Evolutionary conservation across 441 rosid species (phyloP).

Genomic region (Populus trichocarpa): DNA sequence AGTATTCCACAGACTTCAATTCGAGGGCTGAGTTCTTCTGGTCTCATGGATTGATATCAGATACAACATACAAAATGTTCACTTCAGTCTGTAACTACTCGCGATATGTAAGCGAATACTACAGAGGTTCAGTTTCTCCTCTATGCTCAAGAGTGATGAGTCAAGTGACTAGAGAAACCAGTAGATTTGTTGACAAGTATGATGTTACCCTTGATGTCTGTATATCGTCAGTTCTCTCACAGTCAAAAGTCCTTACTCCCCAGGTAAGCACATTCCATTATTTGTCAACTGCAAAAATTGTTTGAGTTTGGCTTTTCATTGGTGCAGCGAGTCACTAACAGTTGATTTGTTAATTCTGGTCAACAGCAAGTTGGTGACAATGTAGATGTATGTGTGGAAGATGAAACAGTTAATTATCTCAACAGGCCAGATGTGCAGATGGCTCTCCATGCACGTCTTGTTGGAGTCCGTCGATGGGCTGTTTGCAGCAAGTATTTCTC

Average conservation of each 20-base stretch:
- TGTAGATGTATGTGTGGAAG: constrained; percentile 92
- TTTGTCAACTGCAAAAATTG: background rate
- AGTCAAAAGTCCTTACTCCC: constrained; percentile 68
- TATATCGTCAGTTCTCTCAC: constrained; percentile 78
- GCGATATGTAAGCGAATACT: constrained; percentile 78
- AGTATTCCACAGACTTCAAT: constrained; percentile 81
- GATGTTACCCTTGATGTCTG: constrained; percentile 98
- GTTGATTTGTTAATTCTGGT: constrained; percentile 3
- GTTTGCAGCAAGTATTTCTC: constrained; percentile 90
- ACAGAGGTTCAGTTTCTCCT: constrained; percentile 74
- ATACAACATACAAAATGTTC: constrained; percentile 79
- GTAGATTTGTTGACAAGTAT: constrained; percentile 91
- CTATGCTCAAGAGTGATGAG: constrained; percentile 80
- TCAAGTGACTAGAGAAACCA: constrained; percentile 78
- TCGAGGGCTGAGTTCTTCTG: constrained; percentile 94
- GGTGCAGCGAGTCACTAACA: background rate
- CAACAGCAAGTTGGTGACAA: constrained; percentile 69
- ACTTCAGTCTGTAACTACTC: constrained; percentile 90
- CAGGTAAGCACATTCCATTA: constrained; percentile 38
- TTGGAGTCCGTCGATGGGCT: constrained; percentile 73
- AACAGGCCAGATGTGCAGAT: constrained; percentile 87
- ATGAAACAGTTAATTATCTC: constrained; percentile 79
- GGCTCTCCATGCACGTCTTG: constrained; percentile 87
- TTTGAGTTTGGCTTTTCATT: background rate
- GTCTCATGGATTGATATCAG: constrained; percentile 94